These are phyloP conservation scores for Theileria annulata DNA, from an alignment of 169 alveolate genomes.

Conservation along the genomic window DNA sequence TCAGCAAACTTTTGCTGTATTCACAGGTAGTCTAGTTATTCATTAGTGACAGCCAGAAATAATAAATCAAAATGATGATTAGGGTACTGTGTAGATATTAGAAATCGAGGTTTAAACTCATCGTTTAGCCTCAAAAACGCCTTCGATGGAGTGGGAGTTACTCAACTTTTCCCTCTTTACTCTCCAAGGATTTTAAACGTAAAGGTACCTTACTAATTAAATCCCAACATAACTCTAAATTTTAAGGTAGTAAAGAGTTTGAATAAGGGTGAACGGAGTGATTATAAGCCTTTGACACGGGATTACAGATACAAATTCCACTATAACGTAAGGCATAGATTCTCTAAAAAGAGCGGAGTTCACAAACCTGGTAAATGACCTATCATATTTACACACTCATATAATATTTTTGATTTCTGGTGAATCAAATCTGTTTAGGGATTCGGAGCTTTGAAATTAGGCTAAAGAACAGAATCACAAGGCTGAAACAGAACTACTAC, in stretches of 20 bases:
- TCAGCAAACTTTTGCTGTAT: slow-evolving; percentile 79
- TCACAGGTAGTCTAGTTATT: slow-evolving; percentile 64
- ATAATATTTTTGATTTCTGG: not conserved
- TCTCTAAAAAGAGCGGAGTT: slow-evolving; percentile 72
- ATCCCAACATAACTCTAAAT: no score
- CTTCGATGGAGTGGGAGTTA: slow-evolving; percentile 80
- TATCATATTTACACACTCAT: not conserved
- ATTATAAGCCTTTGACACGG: slow-evolving; percentile 77
- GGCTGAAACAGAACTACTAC: slow-evolving; percentile 53
- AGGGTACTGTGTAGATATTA: slow-evolving; percentile 78
- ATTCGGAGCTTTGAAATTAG: slow-evolving; percentile 60
- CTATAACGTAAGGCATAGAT: slow-evolving; percentile 78
- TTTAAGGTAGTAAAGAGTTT: slow-evolving; percentile 36
- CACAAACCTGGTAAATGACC: slow-evolving; percentile 82
- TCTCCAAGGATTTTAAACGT: slow-evolving; percentile 75
- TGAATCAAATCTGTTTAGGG: slow-evolving; percentile 16
- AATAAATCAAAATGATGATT: not conserved
- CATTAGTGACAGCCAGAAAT: not conserved
- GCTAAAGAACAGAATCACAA: slow-evolving; percentile 48
- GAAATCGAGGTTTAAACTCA: slow-evolving; percentile 73
- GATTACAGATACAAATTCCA: slow-evolving; percentile 87
- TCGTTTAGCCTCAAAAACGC: slow-evolving; percentile 76
- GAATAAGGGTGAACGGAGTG: slow-evolving; percentile 2
- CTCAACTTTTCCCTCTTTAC: slow-evolving; percentile 74
- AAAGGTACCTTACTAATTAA: slow-evolving; percentile 42